Percentiles rank a stretch among this genome's conserved stretches.
Evolutionary conservation across 306 rosid species (phyloP).

Genomic region (Quercus berberidifolia): DNA sequence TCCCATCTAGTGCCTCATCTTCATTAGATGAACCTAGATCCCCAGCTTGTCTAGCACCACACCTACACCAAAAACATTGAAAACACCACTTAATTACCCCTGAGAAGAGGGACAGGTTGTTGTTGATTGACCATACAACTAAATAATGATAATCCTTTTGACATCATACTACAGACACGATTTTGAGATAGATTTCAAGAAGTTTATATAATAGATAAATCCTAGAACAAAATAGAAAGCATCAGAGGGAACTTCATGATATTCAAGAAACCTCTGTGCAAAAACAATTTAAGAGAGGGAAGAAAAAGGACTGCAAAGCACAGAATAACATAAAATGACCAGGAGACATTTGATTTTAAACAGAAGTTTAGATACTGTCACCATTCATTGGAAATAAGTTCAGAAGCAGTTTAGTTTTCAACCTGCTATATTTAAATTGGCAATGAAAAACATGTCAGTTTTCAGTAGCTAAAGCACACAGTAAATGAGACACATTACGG

Average conservation of each 20-base stretch:
- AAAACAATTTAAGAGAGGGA: background rate
- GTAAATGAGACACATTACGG: background rate
- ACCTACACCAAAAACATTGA: conserved; percentile 45
- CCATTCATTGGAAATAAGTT: background rate
- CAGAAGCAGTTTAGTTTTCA: background rate
- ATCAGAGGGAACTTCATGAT: background rate
- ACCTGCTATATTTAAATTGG: background rate
- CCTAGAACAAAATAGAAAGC: background rate
- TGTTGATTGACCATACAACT: no score
- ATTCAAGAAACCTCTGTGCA: background rate
- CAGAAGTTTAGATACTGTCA: background rate
- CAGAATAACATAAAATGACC: background rate
- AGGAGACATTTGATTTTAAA: background rate
- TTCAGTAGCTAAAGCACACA: background rate
- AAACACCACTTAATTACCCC: conserved; percentile 6
- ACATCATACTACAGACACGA: background rate
- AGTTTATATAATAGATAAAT: background rate
- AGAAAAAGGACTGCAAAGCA: background rate
- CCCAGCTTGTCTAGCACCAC: conserved; percentile 96
- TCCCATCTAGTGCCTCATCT: conserved; percentile 96
- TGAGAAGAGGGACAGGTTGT: conserved; percentile 6
- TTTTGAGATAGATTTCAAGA: background rate
- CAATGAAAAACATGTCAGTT: background rate
- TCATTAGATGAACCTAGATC: conserved; percentile 52
- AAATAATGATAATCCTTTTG: background rate